These are phyloP conservation scores for Oxyria digyna DNA, from an alignment of 148 eudicot species.

Conservation along the genomic window DNA sequence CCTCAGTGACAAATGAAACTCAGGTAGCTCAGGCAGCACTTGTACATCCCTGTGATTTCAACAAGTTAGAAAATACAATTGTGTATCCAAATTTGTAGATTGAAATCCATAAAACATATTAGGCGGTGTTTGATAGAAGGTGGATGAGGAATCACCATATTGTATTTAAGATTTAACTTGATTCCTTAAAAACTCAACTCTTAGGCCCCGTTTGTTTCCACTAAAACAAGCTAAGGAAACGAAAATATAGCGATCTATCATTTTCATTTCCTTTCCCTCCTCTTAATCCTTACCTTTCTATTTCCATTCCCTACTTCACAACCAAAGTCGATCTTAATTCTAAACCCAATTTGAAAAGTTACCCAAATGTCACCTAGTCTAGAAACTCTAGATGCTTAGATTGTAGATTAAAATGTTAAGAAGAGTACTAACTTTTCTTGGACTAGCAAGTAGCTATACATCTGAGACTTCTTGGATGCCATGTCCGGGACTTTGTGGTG, in stretches of 20 bases:
- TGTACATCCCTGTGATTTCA: constrained; percentile 40
- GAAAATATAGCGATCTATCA: too few relatives aligned
- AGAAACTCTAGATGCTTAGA: too few relatives aligned
- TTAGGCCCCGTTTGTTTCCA: too few relatives aligned
- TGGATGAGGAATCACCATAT: not conserved
- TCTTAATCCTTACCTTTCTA: too few relatives aligned
- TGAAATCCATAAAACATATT: not conserved
- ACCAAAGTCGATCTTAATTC: too few relatives aligned
- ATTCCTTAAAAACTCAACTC: not conserved
- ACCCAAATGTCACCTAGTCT: too few relatives aligned
- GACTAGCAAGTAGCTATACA: constrained; percentile 61
- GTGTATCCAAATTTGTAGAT: not conserved
- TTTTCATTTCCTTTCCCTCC: too few relatives aligned
- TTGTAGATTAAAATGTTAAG: too few relatives aligned
- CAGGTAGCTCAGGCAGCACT: constrained; percentile 75
- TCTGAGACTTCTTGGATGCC: constrained; percentile 60
- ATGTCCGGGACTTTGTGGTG: constrained; percentile 68
- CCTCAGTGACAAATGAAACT: constrained; percentile 69
- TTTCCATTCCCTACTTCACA: too few relatives aligned
- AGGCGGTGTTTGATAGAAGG: not conserved
- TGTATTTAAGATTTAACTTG: not conserved
- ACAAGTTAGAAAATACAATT: not conserved
- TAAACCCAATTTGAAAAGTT: too few relatives aligned
- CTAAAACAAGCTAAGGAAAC: too few relatives aligned
- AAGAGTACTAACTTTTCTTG: constrained; percentile 59